phyloP scores from a whole-genome alignment of 2,329 filamentous ascomycete species.

The Epicoccum sorghinum region DNA sequence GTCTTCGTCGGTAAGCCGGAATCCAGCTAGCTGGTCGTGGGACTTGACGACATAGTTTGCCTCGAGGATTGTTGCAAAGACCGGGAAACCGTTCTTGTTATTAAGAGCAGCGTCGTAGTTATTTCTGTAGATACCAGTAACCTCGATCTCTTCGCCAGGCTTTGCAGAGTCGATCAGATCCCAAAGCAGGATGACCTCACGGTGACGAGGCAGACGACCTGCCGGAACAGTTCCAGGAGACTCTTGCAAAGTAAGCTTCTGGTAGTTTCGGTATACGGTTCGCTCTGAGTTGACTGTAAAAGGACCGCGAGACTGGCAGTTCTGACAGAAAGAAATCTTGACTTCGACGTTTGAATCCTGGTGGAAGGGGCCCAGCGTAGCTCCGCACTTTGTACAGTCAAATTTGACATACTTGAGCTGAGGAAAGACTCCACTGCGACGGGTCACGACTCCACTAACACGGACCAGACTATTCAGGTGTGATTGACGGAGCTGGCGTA shows the following conservation, averaged over 20 bases:
- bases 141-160: constrained; percentile 95
- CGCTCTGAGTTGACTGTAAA: constrained; percentile 97
- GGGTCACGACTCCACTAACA: constrained; percentile 93
- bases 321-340: constrained; percentile 94
- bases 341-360: constrained; percentile 97
- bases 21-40: constrained; percentile 95
- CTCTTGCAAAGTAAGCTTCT: constrained; percentile 96
- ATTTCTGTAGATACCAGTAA: constrained; percentile 96
- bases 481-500: constrained; percentile 91
- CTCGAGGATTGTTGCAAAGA: constrained; percentile 96
- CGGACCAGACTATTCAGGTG: constrained; percentile 95
- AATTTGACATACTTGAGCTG: constrained; percentile 99
- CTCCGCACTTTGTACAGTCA: constrained; percentile 90
- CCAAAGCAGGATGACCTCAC: constrained; percentile 94
- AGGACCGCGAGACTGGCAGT: constrained; percentile 91
- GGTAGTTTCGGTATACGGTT: constrained; percentile 98
- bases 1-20: constrained; percentile 92
- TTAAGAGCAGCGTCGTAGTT: constrained; percentile 98
- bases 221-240: constrained; percentile 96
- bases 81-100: constrained; percentile 97
- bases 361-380: constrained; percentile 92
- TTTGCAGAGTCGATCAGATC: constrained; percentile 97
- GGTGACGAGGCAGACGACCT: constrained; percentile 87
- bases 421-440: constrained; percentile 92
- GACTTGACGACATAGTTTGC: constrained; percentile 97